Evolutionary conservation across 1,284 basidiomycete species (phyloP).

Genomic region (Caloboletus firmus): DNA sequence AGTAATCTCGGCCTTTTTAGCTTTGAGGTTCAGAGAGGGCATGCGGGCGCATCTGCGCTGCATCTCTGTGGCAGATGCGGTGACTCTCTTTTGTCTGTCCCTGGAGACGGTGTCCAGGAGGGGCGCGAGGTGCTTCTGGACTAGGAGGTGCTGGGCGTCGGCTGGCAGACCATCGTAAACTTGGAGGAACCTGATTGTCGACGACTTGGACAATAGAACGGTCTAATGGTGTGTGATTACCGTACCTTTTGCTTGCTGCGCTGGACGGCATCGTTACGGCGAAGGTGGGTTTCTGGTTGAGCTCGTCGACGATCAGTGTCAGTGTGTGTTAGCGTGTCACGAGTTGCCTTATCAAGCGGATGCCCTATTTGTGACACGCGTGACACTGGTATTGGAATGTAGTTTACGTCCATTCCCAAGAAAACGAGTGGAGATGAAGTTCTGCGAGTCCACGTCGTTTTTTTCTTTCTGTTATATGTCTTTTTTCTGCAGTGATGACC

Average conservation of each 20-base stretch:
- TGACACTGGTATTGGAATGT: background rate
- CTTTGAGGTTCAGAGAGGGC: slow-evolving; percentile 50
- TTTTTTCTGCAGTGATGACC: slow-evolving; percentile 7
- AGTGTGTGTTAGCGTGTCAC: background rate
- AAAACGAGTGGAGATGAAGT: background rate
- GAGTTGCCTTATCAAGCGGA: background rate
- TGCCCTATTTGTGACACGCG: slow-evolving; percentile 3
- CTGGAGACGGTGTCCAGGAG: slow-evolving; percentile 41
- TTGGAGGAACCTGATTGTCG: slow-evolving; percentile 38
- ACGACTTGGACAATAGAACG: background rate
- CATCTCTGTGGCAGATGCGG: slow-evolving; percentile 37
- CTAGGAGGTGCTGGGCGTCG: slow-evolving; percentile 44
- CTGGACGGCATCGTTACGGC: slow-evolving; percentile 16
- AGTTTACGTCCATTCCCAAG: slow-evolving; percentile 2
- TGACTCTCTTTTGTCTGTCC: slow-evolving; percentile 36
- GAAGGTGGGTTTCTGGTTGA: background rate
- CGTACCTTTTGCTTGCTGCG: slow-evolving; percentile 20
- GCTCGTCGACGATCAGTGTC: too few relatives aligned
- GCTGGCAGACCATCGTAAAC: slow-evolving; percentile 45
- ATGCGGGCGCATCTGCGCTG: slow-evolving; percentile 41
- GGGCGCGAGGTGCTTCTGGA: slow-evolving; percentile 45
- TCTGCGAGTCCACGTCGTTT: background rate
- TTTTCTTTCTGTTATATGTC: background rate
- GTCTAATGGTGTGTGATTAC: too few relatives aligned
- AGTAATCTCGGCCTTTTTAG: slow-evolving; percentile 54